phyloP scores from a whole-genome alignment of 1,284 basidiomycete genomes.

The Melanopsichium pennsylvanicum region DNA sequence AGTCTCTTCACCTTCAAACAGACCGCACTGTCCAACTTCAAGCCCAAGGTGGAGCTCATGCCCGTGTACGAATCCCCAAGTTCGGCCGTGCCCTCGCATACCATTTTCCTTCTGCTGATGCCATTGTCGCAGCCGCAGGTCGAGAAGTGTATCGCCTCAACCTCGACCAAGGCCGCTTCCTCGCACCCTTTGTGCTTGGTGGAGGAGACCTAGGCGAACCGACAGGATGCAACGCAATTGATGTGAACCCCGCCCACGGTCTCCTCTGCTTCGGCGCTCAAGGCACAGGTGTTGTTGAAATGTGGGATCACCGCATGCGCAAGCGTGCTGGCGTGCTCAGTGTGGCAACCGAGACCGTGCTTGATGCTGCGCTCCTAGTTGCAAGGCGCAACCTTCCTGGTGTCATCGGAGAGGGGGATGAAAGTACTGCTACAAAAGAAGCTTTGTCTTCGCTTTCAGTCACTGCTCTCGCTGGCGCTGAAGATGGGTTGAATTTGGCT shows the following conservation, averaged over 20 bases:
- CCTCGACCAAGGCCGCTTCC: slow-evolving; percentile 90
- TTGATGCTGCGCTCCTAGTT: slow-evolving; percentile 62
- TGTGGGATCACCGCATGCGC: slow-evolving; percentile 94
- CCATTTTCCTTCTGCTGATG: slow-evolving; percentile 83
- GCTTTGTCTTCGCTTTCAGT: slow-evolving; percentile 72
- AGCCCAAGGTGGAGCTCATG: slow-evolving; percentile 90
- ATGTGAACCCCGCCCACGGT: slow-evolving; percentile 93
- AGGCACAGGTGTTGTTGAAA: slow-evolving; percentile 80
- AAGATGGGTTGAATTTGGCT: slow-evolving; percentile 90
- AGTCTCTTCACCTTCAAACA: slow-evolving; percentile 93
- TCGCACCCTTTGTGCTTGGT: slow-evolving; percentile 65
- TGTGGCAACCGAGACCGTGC: slow-evolving; percentile 72
- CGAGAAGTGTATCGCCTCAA: slow-evolving; percentile 92
- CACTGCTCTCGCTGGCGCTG: slow-evolving; percentile 76
- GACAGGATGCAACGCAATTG: slow-evolving; percentile 85
- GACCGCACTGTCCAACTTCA: slow-evolving; percentile 95
- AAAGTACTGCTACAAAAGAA: slow-evolving; percentile 59
- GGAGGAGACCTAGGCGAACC: slow-evolving; percentile 68
- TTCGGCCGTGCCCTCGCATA: slow-evolving; percentile 93
- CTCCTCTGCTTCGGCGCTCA: slow-evolving; percentile 88
- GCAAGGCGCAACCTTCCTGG: slow-evolving; percentile 65
- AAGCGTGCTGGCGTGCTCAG: slow-evolving; percentile 77
- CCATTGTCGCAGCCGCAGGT: slow-evolving; percentile 78
- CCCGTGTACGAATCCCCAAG: slow-evolving; percentile 88
- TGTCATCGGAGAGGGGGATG: slow-evolving; percentile 41